phyloP scores from a whole-genome alignment of 2,329 filamentous ascomycete genomes.

The Aspergillus caelatus region DNA sequence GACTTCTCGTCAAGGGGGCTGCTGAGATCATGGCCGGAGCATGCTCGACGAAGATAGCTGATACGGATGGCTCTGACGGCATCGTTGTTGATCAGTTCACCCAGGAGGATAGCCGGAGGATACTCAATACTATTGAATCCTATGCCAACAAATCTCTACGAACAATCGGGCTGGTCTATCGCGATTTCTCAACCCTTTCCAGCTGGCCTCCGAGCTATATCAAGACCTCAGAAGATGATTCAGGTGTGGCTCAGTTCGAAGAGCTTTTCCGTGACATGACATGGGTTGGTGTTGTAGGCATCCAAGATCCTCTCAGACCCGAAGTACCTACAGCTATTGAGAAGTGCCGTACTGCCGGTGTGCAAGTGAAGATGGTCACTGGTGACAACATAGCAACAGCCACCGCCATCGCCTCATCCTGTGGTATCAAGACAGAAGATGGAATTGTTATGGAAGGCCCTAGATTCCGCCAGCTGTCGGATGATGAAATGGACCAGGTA shows the following conservation, averaged over 20 bases:
- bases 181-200: constrained; percentile 71
- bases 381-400: constrained; percentile 73
- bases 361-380: constrained; percentile 74
- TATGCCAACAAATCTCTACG: constrained; percentile 64
- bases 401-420: constrained; percentile 72
- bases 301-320: constrained; percentile 72
- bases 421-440: constrained; percentile 65
- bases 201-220: constrained; percentile 65
- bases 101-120: constrained; percentile 27
- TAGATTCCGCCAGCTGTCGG: constrained; percentile 63
- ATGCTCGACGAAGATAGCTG: constrained; percentile 36
- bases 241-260: constrained; percentile 65
- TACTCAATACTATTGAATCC: constrained; percentile 41
- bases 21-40: constrained; percentile 49
- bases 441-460: constrained; percentile 71
- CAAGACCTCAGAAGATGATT: constrained; percentile 62
- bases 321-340: constrained; percentile 70
- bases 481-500: constrained; percentile 60
- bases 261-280: constrained; percentile 72
- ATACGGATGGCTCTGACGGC: constrained; percentile 30
- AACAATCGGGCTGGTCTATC: constrained; percentile 74
- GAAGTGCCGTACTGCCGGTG: constrained; percentile 68
- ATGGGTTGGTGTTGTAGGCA: constrained; percentile 72
- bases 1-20: constrained; percentile 53
- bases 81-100: constrained; percentile 29